Percentiles rank a stretch among this genome's conserved stretches.
Evolutionary conservation across 305 asterid genomes (phyloP).

Genomic region (Fraxinus sp.): DNA sequence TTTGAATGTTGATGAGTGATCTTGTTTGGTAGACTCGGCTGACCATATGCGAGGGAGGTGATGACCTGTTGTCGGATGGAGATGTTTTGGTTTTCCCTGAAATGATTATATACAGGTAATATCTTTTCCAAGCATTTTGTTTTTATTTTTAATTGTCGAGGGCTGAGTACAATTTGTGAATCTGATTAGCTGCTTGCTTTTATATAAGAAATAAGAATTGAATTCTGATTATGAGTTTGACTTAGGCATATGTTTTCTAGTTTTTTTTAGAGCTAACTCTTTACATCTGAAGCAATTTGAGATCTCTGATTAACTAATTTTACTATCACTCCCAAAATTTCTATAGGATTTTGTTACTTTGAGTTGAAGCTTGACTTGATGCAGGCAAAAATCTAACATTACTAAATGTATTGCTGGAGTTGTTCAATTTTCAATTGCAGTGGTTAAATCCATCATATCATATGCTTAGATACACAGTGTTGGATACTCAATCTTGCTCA

Average conservation of each 20-base stretch:
- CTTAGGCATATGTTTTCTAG: slow-evolving; percentile 4
- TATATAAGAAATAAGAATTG: neutral
- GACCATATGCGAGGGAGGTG: slow-evolving; percentile 74
- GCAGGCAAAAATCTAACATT: neutral
- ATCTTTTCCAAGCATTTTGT: neutral
- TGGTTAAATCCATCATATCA: neutral
- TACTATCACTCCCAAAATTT: neutral
- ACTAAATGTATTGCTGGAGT: neutral
- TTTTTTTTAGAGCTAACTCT: neutral
- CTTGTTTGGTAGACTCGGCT: slow-evolving; percentile 60
- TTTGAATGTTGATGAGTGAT: slow-evolving; percentile 20
- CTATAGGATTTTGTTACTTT: neutral
- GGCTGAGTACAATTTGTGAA: neutral
- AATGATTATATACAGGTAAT: slow-evolving; percentile 75
- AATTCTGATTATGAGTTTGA: slow-evolving; percentile 8
- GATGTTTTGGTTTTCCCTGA: slow-evolving; percentile 87
- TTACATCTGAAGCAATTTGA: neutral
- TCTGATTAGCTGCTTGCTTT: neutral
- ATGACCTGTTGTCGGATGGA: slow-evolving; percentile 62
- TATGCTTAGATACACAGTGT: neutral
- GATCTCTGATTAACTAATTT: slow-evolving; percentile 17
- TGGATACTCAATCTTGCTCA: neutral
- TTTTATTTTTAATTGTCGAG: neutral
- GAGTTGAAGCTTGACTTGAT: neutral
- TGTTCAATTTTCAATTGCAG: neutral